Conservation (phyloP, 2,329 filamentous ascomycete genomes). For the Paecilomyces formosus region DNA sequence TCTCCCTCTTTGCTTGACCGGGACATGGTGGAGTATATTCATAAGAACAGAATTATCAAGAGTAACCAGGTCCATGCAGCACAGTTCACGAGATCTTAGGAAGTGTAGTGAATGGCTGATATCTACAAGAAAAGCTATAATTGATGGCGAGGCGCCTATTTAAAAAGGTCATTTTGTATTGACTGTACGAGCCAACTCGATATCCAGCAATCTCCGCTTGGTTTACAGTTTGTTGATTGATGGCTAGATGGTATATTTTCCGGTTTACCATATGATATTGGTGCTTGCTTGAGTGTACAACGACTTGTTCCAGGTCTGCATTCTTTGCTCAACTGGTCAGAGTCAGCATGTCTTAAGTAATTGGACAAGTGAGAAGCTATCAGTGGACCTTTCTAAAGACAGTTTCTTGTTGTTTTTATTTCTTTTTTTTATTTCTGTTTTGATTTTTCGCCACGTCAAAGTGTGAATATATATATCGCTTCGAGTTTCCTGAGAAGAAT, state of each 20-base stretch:
- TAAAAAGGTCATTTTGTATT: background rate
- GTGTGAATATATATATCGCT: too few relatives aligned
- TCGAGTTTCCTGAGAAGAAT: too few relatives aligned
- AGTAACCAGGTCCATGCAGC: background rate
- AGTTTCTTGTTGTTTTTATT: too few relatives aligned
- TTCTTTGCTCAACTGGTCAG: too few relatives aligned
- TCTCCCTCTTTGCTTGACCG: background rate
- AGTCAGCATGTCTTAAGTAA: too few relatives aligned
- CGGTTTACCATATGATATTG: background rate
- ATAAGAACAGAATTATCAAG: background rate
- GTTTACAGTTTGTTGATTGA: background rate
- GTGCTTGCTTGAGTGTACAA: too few relatives aligned
- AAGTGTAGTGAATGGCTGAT: background rate
- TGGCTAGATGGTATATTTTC: background rate
- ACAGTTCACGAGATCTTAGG: background rate
- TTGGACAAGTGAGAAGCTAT: too few relatives aligned
- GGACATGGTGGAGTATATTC: background rate
- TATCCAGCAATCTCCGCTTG: background rate
- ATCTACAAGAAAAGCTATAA: background rate
- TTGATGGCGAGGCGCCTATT: background rate
- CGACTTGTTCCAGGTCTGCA: too few relatives aligned
- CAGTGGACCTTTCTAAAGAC: too few relatives aligned
- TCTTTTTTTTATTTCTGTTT: too few relatives aligned
- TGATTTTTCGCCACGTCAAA: too few relatives aligned
- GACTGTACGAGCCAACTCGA: background rate